Percentiles rank a stretch among this genome's conserved stretches.
These are phyloP conservation scores for Candida fluviatilis DNA, from an alignment of 805 yeast species.

Conservation along the genomic window DNA sequence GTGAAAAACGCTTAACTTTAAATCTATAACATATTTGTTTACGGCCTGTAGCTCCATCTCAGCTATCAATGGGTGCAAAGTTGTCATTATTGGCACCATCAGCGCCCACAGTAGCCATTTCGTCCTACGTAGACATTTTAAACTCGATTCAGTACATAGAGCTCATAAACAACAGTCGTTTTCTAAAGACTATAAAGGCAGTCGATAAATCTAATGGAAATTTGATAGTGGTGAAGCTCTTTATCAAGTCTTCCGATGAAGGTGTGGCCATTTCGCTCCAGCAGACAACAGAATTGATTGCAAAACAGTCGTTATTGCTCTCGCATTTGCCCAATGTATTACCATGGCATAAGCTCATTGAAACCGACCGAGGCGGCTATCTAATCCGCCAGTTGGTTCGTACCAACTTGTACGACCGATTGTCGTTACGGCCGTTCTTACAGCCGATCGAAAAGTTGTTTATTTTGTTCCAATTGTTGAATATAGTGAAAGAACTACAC, in stretches of 20 bases:
- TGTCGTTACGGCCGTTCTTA: slow-evolving; percentile 82
- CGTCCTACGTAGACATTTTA: slow-evolving; percentile 82
- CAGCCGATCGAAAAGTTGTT: slow-evolving; percentile 79
- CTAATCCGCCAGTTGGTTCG: slow-evolving; percentile 76
- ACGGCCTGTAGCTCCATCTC: not conserved
- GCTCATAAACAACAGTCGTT: slow-evolving; percentile 75
- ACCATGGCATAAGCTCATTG: slow-evolving; percentile 70
- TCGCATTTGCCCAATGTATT: slow-evolving; percentile 54
- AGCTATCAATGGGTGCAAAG: slow-evolving; percentile 84
- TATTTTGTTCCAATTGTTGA: slow-evolving; percentile 75
- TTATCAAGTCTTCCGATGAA: slow-evolving; percentile 53
- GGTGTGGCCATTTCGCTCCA: slow-evolving; percentile 20
- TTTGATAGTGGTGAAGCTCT: slow-evolving; percentile 67
- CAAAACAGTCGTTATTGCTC: slow-evolving; percentile 37
- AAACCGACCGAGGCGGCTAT: slow-evolving; percentile 90
- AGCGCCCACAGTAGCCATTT: slow-evolving; percentile 86
- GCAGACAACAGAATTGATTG: slow-evolving; percentile 21
- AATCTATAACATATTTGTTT: not conserved
- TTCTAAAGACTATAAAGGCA: slow-evolving; percentile 82
- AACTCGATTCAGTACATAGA: slow-evolving; percentile 71
- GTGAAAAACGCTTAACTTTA: no score
- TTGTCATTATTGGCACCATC: slow-evolving; percentile 84
- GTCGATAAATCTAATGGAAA: slow-evolving; percentile 62
- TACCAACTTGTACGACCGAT: slow-evolving; percentile 80
- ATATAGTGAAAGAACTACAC: slow-evolving; percentile 64